Evolutionary conservation across 371 early-diverging fungal species (phyloP).

Genomic region (Haplosporangium sp.): DNA sequence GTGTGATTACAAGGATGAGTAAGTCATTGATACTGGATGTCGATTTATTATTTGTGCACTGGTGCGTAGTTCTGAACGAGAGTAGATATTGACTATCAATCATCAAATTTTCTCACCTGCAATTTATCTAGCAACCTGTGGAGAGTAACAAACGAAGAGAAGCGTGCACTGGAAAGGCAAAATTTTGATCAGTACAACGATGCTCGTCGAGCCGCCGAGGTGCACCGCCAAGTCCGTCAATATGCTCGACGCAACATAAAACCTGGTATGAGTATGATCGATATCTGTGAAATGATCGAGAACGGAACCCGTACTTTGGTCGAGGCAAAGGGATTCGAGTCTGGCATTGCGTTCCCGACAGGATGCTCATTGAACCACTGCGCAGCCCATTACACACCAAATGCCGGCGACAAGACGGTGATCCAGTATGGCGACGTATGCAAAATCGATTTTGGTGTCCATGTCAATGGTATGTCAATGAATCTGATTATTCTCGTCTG

Average conservation of each 20-base stretch:
- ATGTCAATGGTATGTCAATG: conserved; percentile 83
- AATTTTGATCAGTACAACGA: conserved; percentile 80
- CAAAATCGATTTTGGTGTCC: conserved; percentile 99
- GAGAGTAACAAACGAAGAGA: conserved; percentile 86
- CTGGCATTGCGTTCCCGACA: conserved; percentile 99
- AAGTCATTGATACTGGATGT: conserved; percentile 19
- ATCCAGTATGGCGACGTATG: conserved; percentile 95
- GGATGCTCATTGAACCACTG: conserved; percentile 97
- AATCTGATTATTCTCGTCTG: background rate
- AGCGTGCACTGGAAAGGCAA: conserved; percentile 74
- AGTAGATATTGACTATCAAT: too few species aligned
- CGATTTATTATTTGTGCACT: too few species aligned
- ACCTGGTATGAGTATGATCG: conserved; percentile 97
- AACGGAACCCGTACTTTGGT: conserved; percentile 94
- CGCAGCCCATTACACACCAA: conserved; percentile 99
- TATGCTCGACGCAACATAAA: conserved; percentile 88
- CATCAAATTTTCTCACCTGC: background rate
- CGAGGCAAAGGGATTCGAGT: conserved; percentile 90
- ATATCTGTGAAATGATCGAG: conserved; percentile 95
- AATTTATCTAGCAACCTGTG: conserved; percentile 60
- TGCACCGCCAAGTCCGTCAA: conserved; percentile 90
- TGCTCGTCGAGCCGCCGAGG: conserved; percentile 91
- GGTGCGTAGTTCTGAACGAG: too few species aligned
- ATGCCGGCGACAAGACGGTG: conserved; percentile 95
- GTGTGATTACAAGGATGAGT: conserved; percentile 83